phyloP scores from a whole-genome alignment of 139 green algal genomes.

The Tetraselmis striata region DNA sequence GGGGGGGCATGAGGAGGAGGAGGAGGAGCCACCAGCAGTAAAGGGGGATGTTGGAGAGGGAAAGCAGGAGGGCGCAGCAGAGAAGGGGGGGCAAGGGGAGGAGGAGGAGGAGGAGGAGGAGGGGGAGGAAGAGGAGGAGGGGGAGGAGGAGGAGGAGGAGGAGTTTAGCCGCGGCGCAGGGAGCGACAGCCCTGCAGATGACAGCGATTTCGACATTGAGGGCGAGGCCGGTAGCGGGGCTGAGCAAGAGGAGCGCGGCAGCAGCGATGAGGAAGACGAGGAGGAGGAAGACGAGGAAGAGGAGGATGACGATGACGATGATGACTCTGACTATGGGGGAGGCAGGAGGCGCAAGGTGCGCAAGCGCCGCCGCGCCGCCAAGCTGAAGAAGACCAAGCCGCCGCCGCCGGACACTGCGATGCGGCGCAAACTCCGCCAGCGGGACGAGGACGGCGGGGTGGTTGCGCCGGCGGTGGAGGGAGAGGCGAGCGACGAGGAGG shows the following conservation, averaged over 20 bases:
- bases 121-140: not conserved
- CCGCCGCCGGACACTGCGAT: not conserved
- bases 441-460: not conserved
- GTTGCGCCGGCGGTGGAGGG: not conserved
- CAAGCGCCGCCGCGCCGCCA: not conserved
- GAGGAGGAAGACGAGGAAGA: not conserved
- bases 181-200: not conserved
- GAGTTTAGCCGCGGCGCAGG: not conserved
- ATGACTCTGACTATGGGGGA: not conserved
- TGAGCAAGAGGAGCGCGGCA: not conserved
- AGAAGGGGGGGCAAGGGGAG: not conserved
- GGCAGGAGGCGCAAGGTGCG: too few species aligned
- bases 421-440: not conserved
- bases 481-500: not conserved
- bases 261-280: not conserved
- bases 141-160: conserved; percentile 4
- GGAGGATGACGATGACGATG: not conserved
- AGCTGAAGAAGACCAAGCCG: not conserved
- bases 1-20: not conserved
- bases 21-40: not conserved
- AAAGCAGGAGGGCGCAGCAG: not conserved
- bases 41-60: not conserved
- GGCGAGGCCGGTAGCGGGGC: too few species aligned
- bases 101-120: not conserved
- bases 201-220: not conserved